Base-by-base conservation (phyloP, 139 green algal genomes). In the Desmodesmus armatus region DNA sequence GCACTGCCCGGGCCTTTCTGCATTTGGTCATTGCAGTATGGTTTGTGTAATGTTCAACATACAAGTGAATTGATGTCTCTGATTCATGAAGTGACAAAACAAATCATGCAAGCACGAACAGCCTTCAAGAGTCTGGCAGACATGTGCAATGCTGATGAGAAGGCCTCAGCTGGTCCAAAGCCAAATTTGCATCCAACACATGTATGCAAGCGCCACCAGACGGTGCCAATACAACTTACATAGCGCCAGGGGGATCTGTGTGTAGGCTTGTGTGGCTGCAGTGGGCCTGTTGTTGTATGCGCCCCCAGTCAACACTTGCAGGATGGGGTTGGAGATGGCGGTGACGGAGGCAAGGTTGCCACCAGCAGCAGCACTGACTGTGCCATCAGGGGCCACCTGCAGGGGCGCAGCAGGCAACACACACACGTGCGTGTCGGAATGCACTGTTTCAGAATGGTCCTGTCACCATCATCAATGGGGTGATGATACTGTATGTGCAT, bases 211-310 rank as follows among this genome's bases (percentile, higher is more conserved):
- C 47, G n/a, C n/a, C n/a, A n/a, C n/a, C n/a, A n/a, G n/a, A n/a
- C n/a, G 69, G 19, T 60, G 40, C 4, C 39, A 29, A 23, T 35
- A 4, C 6, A 21, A 79, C 82, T 81, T 25, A 80, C 70, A 29
- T 40, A 87, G 51, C 29, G 44, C 25, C 13, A 81, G 27, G 3
- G 82, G 82, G 6, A 77, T 75, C 37, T 60, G 40, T 3, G 53
- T 77, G 51, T 87, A 87, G 2, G 82, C 47, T 11, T 70, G 51
- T 19, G 70, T 58, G 5, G 43, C 39, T 49, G 70, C 82, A 37
- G 67, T 3, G 29, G 82, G 82, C 31, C 70, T 72, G 82, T 81
- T 81, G 82, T 80, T 41, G 33, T 87, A 80, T 5, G 47, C 80
- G 5, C 66, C 66, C 13, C 43, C 23, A 15, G 80, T 78, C 33